Conservation (phyloP, 179 eudicot species). For the Pouteria campechiana region DNA sequence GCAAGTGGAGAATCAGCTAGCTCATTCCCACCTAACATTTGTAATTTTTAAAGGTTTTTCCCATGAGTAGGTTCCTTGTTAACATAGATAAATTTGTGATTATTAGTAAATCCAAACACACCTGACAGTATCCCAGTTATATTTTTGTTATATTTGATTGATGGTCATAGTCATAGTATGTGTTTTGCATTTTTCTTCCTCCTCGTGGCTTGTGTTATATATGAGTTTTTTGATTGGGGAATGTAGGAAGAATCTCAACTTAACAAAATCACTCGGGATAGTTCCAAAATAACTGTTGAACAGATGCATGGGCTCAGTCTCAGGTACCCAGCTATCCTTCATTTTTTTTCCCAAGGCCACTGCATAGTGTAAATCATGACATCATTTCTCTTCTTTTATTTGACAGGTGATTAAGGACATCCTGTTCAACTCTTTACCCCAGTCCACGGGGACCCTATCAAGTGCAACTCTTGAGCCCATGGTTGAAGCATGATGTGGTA, state of each 20-base stretch:
- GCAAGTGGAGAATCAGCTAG: conserved; percentile 82
- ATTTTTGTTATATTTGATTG: too few species aligned
- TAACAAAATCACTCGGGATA: conserved; percentile 85
- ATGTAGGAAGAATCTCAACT: conserved; percentile 89
- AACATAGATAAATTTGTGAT: too few species aligned
- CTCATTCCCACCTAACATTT: conserved; percentile 77
- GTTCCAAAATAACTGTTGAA: conserved; percentile 94
- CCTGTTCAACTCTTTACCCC: conserved; percentile 73
- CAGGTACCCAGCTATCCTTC: conserved; percentile 39
- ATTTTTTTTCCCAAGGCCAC: neutral
- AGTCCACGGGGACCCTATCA: conserved; percentile 25
- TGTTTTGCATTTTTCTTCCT: neutral
- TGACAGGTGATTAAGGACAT: conserved; percentile 72
- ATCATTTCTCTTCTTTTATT: neutral
- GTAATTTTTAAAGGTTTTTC: too few species aligned
- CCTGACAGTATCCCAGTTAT: too few species aligned
- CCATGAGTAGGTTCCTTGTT: too few species aligned
- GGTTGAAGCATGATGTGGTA: conserved; percentile 64
- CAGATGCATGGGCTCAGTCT: conserved; percentile 94
- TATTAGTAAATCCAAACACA: too few species aligned
- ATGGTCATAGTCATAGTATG: too few species aligned
- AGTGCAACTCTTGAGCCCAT: conserved; percentile 85
- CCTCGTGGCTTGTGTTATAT: neutral
- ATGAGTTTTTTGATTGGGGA: neutral
- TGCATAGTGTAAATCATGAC: neutral